phyloP scores from a whole-genome alignment of 208 protist species.

The Crithidia bombi region DNA sequence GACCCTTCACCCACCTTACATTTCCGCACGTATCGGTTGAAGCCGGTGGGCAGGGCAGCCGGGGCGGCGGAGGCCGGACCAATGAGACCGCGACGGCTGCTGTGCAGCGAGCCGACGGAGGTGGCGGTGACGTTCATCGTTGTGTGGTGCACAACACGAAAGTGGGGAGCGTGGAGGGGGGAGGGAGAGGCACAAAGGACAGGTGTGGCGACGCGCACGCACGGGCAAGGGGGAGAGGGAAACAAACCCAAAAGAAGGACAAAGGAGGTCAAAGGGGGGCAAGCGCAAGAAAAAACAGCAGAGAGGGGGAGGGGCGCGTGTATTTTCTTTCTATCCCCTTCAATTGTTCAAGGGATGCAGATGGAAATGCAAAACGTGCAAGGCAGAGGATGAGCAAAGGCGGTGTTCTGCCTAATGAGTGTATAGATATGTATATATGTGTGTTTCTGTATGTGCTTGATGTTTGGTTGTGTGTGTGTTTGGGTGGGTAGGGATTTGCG shows the following conservation, averaged over 20 bases:
- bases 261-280: too few species aligned
- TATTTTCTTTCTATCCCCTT: too few species aligned
- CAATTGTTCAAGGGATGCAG: too few species aligned
- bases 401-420: not conserved
- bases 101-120: constrained; percentile 9
- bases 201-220: not conserved
- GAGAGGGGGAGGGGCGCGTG: too few species aligned
- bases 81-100: not conserved
- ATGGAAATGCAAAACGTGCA: not conserved
- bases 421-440: not conserved
- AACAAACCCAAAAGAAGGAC: too few species aligned
- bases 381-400: not conserved
- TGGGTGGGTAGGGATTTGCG: not conserved
- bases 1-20: constrained; percentile 98
- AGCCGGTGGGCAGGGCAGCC: constrained; percentile 20
- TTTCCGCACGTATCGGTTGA: constrained; percentile 79
- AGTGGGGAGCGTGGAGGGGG: not conserved
- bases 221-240: too few species aligned
- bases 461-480: not conserved
- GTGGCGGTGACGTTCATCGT: constrained; percentile 10
- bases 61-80: not conserved
- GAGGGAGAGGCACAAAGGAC: not conserved
- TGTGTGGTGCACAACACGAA: not conserved
- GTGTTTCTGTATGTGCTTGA: not conserved
- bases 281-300: too few species aligned